A percentile compares a stretch with the other conserved stretches of the same genome.
Evolutionary conservation across 2,329 filamentous ascomycete species (phyloP).

Genomic region (Diaporthe sp.): DNA sequence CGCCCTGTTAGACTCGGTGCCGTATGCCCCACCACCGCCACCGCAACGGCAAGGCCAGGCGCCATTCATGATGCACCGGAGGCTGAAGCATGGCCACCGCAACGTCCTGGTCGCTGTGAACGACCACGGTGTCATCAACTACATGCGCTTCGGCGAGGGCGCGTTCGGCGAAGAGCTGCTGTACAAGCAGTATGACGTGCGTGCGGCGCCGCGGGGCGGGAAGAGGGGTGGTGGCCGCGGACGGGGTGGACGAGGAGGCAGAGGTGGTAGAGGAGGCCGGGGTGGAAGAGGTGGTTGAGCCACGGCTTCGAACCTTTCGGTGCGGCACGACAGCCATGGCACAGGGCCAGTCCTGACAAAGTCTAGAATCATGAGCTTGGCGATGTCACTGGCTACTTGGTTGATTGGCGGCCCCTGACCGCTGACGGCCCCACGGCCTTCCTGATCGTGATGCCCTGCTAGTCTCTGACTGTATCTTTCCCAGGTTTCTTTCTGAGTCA

Average conservation of each 20-base stretch:
- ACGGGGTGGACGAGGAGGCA: constrained; percentile 52
- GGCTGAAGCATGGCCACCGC: constrained; percentile 85
- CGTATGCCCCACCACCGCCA: constrained; percentile 72
- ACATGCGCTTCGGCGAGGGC: constrained; percentile 83
- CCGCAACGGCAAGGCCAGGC: constrained; percentile 60
- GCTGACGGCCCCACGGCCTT: not conserved
- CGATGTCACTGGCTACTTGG: not conserved
- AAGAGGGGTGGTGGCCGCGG: constrained; percentile 53
- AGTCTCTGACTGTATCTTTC: not conserved
- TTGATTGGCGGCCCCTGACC: not conserved
- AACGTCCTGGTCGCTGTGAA: constrained; percentile 90
- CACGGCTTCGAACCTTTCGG: too few species aligned
- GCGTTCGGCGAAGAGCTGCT: constrained; percentile 83
- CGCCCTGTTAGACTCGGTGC: constrained; percentile 79
- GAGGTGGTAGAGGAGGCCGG: constrained; percentile 56
- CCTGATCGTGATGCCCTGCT: too few species aligned
- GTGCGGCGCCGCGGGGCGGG: constrained; percentile 52
- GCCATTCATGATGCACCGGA: constrained; percentile 74
- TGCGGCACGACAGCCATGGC: not conserved
- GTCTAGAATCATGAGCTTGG: not conserved
- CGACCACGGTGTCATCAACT: constrained; percentile 91
- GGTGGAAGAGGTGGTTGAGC: constrained; percentile 48
- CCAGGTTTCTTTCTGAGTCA: not conserved
- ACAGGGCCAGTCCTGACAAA: not conserved
- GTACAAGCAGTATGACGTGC: constrained; percentile 68